Conservation (phyloP, 192 early-diverging fungal genomes). For the Umbelopsis vinacea region DNA sequence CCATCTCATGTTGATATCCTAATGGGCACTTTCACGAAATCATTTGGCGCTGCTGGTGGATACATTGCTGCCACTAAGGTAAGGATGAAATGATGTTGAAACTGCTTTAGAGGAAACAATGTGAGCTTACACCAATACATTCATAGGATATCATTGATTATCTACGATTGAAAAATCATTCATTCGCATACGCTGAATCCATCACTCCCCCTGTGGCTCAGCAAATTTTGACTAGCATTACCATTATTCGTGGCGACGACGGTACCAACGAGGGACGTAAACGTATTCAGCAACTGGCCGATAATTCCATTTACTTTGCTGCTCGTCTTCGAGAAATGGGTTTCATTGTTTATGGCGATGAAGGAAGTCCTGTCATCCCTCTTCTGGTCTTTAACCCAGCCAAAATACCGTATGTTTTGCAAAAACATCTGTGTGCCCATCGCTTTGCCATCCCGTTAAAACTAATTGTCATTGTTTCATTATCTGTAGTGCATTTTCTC, state of each 20-base stretch:
- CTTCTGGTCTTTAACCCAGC: slow-evolving; percentile 92
- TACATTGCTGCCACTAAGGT: slow-evolving; percentile 80
- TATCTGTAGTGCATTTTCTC: slow-evolving; percentile 74
- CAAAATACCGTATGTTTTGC: slow-evolving; percentile 73
- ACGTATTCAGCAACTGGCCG: slow-evolving; percentile 83
- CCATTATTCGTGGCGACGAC: slow-evolving; percentile 94
- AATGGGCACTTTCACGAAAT: slow-evolving; percentile 99
- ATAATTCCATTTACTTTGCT: slow-evolving; percentile 86
- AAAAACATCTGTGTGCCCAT: too few species aligned
- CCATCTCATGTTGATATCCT: slow-evolving; percentile 89
- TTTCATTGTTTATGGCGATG: slow-evolving; percentile 91
- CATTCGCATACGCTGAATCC: slow-evolving; percentile 89
- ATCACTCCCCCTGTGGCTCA: slow-evolving; percentile 85
- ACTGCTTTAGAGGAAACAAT: background rate
- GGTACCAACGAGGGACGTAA: slow-evolving; percentile 81
- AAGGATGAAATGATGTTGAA: background rate
- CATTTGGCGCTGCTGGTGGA: slow-evolving; percentile 96
- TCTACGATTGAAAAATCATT: slow-evolving; percentile 77
- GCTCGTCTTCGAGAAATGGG: slow-evolving; percentile 83
- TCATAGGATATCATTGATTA: slow-evolving; percentile 74
- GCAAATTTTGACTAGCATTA: slow-evolving; percentile 88
- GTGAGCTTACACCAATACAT: background rate
- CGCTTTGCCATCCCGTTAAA: background rate
- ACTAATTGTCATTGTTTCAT: background rate
- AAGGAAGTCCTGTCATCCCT: slow-evolving; percentile 90